These are phyloP conservation scores for Gonapodya prolifera DNA, from an alignment of 192 early-diverging fungal species.

Conservation along the genomic window DNA sequence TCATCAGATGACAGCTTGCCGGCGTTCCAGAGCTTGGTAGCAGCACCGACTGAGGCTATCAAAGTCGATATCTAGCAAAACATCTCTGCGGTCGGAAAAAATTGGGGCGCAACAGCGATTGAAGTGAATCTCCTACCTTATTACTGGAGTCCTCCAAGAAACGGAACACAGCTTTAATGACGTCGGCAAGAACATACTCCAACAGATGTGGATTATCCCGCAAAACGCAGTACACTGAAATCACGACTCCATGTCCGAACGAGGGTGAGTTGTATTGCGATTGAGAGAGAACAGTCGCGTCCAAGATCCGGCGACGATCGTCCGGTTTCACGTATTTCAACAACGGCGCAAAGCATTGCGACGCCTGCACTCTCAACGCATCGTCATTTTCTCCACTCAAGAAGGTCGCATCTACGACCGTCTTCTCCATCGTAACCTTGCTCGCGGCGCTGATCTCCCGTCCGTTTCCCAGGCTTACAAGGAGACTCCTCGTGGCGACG, in stretches of 20 bases:
- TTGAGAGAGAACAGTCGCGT: neutral
- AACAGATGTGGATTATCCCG: neutral
- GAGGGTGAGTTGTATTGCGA: neutral
- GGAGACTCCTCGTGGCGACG: slow-evolving; percentile 54
- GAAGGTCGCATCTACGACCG: slow-evolving; percentile 27
- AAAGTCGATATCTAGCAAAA: neutral
- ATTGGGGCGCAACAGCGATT: neutral
- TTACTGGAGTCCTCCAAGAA: neutral
- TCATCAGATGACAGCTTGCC: neutral
- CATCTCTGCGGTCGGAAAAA: neutral
- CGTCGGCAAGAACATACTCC: neutral
- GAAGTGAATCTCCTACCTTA: neutral
- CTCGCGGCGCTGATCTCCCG: slow-evolving; percentile 43
- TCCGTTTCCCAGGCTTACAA: slow-evolving; percentile 37
- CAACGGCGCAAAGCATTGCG: slow-evolving; percentile 47
- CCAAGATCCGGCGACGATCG: neutral
- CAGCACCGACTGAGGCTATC: neutral
- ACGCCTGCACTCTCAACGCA: slow-evolving; percentile 31
- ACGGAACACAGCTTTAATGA: neutral
- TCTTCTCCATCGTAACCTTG: slow-evolving; percentile 43
- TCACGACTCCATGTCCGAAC: neutral
- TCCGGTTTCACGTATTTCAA: slow-evolving; percentile 29
- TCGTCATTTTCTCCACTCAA: slow-evolving; percentile 31
- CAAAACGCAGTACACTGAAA: neutral
- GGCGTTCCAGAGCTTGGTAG: neutral